Evolutionary conservation across 352 stramenopile genomes (phyloP).

Genomic region (Phytopythium aichiense): DNA sequence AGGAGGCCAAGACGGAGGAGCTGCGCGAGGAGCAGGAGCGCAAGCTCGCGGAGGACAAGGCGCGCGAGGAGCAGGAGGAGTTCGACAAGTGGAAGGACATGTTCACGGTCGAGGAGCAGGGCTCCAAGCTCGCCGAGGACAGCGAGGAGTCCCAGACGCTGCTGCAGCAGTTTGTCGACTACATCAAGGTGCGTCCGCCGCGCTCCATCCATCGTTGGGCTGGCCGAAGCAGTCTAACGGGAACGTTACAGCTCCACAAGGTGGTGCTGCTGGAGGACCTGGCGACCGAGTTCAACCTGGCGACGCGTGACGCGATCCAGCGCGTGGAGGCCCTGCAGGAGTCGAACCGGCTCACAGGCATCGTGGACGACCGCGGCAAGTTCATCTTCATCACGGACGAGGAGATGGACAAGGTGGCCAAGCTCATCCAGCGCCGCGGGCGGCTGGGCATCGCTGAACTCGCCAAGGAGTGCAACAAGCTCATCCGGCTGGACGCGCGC

Average conservation of each 20-base stretch:
- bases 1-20: slow-evolving; percentile 45
- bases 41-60: slow-evolving; percentile 42
- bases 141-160: slow-evolving; percentile 58
- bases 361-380: slow-evolving; percentile 77
- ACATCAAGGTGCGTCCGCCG: slow-evolving; percentile 39
- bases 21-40: slow-evolving; percentile 42
- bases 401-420: slow-evolving; percentile 72
- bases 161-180: slow-evolving; percentile 71
- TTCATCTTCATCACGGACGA: slow-evolving; percentile 81
- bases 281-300: slow-evolving; percentile 54
- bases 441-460: slow-evolving; percentile 60
- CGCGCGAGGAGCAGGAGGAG: slow-evolving; percentile 62
- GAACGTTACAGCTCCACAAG: slow-evolving; percentile 39
- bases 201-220: not conserved
- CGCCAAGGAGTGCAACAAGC: slow-evolving; percentile 75
- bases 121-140: slow-evolving; percentile 44
- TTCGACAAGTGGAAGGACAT: slow-evolving; percentile 77
- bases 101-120: slow-evolving; percentile 68
- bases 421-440: slow-evolving; percentile 64
- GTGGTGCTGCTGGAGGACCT: slow-evolving; percentile 76
- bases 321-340: slow-evolving; percentile 53
- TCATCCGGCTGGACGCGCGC: slow-evolving; percentile 60
- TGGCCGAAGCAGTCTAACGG: not conserved
- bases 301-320: slow-evolving; percentile 64
- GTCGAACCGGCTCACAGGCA: slow-evolving; percentile 55